Evolutionary conservation across 2,329 filamentous ascomycete species (phyloP).

Genomic region (Colletotrichum sp.): DNA sequence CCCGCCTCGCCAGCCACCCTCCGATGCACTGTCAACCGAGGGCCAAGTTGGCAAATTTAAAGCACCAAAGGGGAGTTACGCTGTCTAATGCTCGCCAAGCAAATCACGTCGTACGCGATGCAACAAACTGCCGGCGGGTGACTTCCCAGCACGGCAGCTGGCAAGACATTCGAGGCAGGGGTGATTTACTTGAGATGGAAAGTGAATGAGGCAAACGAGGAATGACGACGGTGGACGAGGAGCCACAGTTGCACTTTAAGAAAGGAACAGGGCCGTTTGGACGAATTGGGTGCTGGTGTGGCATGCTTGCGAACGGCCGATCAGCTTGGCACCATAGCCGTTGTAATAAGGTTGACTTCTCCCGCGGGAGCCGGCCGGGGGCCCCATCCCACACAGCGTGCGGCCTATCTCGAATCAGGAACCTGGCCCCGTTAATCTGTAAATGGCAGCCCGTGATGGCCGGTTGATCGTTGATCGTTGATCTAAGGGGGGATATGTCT

Average conservation of each 20-base stretch:
- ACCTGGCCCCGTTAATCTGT: neutral
- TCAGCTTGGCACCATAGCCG: conserved; percentile 9
- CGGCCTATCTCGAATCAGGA: neutral
- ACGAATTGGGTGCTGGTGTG: neutral
- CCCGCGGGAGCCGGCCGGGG: neutral
- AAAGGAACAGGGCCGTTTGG: neutral
- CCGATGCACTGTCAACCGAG: neutral
- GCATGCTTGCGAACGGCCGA: neutral
- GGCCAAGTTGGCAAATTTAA: neutral
- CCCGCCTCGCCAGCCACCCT: neutral
- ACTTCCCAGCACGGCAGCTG: conserved; percentile 19
- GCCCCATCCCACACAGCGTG: neutral
- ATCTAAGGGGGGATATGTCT: neutral
- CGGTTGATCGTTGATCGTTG: neutral
- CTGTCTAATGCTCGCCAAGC: neutral
- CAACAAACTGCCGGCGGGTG: conserved; percentile 18
- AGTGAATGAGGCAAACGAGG: neutral
- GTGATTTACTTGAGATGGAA: neutral
- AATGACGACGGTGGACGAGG: neutral
- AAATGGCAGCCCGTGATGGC: neutral
- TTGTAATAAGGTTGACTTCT: conserved; percentile 10
- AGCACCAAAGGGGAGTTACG: neutral
- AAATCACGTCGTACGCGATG: conserved; percentile 15
- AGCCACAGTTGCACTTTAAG: neutral
- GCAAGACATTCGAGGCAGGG: conserved; percentile 2